These are phyloP conservation scores for Auricularia cornea DNA, from an alignment of 768 basidiomycete genomes.

Conservation along the genomic window DNA sequence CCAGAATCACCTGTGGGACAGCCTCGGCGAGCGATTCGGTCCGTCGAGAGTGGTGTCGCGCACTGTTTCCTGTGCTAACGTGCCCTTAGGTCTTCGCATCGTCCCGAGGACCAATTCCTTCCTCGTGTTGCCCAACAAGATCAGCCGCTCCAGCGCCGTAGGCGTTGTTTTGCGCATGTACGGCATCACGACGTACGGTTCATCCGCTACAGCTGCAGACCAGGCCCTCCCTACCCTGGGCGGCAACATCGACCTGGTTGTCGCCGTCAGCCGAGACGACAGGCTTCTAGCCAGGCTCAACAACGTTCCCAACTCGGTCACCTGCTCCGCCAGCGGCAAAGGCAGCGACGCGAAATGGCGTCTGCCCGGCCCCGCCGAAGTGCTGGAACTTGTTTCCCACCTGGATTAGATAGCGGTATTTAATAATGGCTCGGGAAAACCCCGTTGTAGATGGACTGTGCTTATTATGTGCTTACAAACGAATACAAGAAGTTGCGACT, in stretches of 20 bases:
- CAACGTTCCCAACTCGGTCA: constrained; percentile 65
- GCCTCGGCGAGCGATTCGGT: constrained; percentile 71
- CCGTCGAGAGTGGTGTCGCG: neutral
- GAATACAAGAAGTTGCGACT: too few species aligned
- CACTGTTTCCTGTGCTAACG: neutral
- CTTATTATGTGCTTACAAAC: too few species aligned
- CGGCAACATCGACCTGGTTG: constrained; percentile 48
- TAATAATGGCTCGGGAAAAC: too few species aligned
- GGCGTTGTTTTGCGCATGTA: constrained; percentile 55
- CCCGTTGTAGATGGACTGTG: too few species aligned
- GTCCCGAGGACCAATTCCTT: constrained; percentile 74
- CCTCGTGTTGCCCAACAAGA: constrained; percentile 74
- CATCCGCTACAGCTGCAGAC: constrained; percentile 35
- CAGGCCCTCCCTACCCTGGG: constrained; percentile 23
- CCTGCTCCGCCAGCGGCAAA: constrained; percentile 58
- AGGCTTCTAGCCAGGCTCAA: constrained; percentile 67
- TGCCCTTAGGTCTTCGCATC: constrained; percentile 48
- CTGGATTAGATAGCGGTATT: too few species aligned
- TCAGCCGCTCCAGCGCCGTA: constrained; percentile 76
- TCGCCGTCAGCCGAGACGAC: constrained; percentile 69
- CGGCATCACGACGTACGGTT: constrained; percentile 22
- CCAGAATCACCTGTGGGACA: constrained; percentile 88
- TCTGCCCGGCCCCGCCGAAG: constrained; percentile 28
- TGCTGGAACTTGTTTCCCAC: constrained; percentile 10
- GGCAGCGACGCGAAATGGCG: constrained; percentile 79